Base-by-base conservation (phyloP, 2,329 filamentous ascomycete genomes). In the Botrytis squamosa region DNA sequence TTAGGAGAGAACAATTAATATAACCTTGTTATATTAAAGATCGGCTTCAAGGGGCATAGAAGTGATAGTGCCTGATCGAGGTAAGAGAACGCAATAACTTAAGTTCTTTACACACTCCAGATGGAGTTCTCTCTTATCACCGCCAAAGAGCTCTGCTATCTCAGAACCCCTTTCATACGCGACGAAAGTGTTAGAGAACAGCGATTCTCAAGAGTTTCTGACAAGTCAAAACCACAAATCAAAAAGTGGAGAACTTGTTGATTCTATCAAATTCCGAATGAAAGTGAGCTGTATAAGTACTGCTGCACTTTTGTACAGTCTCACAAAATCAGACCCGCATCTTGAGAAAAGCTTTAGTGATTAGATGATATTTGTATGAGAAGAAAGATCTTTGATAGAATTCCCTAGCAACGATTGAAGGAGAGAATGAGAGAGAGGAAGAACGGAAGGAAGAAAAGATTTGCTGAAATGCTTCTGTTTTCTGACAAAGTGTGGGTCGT, bases 241-340 rank as follows among this genome's bases (percentile, higher is more conserved):
- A 57, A 68, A 20, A 10, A 57, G 52, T 57, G 52, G 52, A n/a
- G n/a, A 29, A 29, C 16, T 29, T 57, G 52, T 57, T 57, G 52
- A 14, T 57, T 0, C 29, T 67, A 55, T 55, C 33, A 55, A 29
- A 55, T 38, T 20, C n/a, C 33, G 46, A 67, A n/a, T 36, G 25
- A n/a, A 55, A 55, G 46, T 55, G 66, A 57, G 66, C 49, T 57
- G 36, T 57, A 33, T 55, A 42, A 57, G 49, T 52, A 68, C 66
- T 42, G 52, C 44, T 57, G 63, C 60, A 69, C 71, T 62, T 14
- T 46, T 46, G 20, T 70, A 68, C 63, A 52, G 60, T n/a, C 57
- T 73, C 63, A 33, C 57, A 4, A 59, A 40, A 29, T 68, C 16
- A 68, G 49, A 55, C 46, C 65, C 46, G 46, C 46, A 68, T 68